Evolutionary conservation across 805 yeast species (phyloP).

Genomic region (Schwanniomyces vanrijiae): DNA sequence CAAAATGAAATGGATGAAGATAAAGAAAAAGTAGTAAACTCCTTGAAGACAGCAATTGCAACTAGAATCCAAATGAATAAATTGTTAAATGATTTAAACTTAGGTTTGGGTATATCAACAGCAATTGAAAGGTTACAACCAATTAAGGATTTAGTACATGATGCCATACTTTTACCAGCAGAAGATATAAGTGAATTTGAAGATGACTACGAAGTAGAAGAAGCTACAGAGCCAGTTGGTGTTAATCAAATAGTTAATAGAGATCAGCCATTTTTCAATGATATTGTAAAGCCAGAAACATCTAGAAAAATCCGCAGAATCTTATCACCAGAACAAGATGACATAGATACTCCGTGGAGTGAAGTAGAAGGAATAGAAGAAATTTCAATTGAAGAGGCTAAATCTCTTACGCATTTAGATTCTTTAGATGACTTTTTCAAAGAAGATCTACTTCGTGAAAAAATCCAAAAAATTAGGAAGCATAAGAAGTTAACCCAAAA

Average conservation of each 20-base stretch:
- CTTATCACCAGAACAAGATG: slow-evolving; percentile 14
- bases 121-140: slow-evolving; percentile 56
- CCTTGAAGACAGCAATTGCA: slow-evolving; percentile 39
- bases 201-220: slow-evolving; percentile 15
- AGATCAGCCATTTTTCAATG: slow-evolving; percentile 49
- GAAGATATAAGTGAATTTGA: slow-evolving; percentile 40
- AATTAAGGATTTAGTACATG: slow-evolving; percentile 43
- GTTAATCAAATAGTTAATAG: slow-evolving; percentile 48
- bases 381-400: slow-evolving; percentile 32
- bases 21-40: slow-evolving; percentile 21
- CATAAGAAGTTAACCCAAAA: slow-evolving; percentile 36
- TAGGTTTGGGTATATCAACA: slow-evolving; percentile 49
- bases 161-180: slow-evolving; percentile 48
- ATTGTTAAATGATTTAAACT: slow-evolving; percentile 37
- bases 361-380: slow-evolving; percentile 37
- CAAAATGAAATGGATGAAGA: slow-evolving; percentile 13
- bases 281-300: slow-evolving; percentile 50
- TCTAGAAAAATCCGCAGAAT: slow-evolving; percentile 10
- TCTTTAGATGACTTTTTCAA: slow-evolving; percentile 37
- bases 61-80: slow-evolving; percentile 43
- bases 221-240: slow-evolving; percentile 53
- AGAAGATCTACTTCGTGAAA: slow-evolving; percentile 42
- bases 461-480: slow-evolving; percentile 49
- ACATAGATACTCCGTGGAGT: slow-evolving; percentile 14
- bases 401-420: slow-evolving; percentile 34